These are phyloP conservation scores for Beauveria scarabaeidicola DNA, from an alignment of 2,329 filamentous ascomycete species.

Conservation along the genomic window DNA sequence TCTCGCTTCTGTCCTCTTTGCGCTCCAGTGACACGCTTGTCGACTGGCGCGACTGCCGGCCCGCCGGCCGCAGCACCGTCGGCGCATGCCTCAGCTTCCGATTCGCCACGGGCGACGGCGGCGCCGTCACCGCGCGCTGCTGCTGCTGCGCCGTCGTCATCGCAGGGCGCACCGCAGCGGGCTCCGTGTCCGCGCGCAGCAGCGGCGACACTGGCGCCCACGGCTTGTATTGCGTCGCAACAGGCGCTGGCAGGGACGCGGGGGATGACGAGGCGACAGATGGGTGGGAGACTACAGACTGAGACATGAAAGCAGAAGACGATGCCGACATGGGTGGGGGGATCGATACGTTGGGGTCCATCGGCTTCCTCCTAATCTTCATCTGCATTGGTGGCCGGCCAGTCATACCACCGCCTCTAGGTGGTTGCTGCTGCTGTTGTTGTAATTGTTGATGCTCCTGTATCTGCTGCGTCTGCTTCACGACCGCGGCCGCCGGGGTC, in stretches of 20 bases:
- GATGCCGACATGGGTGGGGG: not conserved
- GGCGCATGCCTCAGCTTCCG: conserved; percentile 1
- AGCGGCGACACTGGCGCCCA: conserved; percentile 3
- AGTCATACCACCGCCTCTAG: conserved; percentile 12
- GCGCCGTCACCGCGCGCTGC: not conserved
- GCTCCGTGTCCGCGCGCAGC: not conserved
- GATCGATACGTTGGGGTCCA: not conserved
- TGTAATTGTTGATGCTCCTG: not conserved
- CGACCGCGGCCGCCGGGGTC: conserved; percentile 14
- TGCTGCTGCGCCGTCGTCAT: not conserved
- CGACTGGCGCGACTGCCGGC: not conserved
- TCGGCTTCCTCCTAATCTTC: conserved; percentile 7
- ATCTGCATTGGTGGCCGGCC: not conserved
- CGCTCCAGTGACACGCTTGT: conserved; percentile 10
- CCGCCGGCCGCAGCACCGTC: conserved; percentile 4
- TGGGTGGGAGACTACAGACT: not conserved
- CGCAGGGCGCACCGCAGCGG: not conserved
- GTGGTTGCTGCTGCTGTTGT: conserved; percentile 16
- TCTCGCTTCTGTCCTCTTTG: not conserved
- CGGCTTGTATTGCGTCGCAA: not conserved
- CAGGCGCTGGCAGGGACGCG: not conserved
- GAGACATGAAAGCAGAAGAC: not conserved
- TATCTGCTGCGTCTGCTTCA: not conserved
- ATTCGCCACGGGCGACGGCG: not conserved
- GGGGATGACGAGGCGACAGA: not conserved